A percentile compares a stretch with the other conserved stretches of the same genome.
These are phyloP conservation scores for Lachnellula suecica DNA, from an alignment of 2,329 filamentous ascomycete genomes.

Conservation along the genomic window DNA sequence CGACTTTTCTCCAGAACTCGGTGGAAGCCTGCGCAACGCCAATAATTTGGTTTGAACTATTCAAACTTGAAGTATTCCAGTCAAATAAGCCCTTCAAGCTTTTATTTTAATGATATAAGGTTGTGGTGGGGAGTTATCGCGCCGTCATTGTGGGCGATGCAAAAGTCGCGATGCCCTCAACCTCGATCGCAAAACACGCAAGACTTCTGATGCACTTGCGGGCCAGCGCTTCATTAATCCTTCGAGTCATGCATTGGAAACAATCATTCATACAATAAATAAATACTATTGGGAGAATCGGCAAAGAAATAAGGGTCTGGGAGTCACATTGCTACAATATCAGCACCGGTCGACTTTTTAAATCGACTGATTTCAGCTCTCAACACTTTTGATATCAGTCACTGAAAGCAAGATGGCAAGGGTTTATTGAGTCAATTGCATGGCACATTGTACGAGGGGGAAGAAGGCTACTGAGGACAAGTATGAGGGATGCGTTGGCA, in stretches of 20 bases:
- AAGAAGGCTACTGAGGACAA: slow-evolving; percentile 5
- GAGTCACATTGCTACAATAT: neutral
- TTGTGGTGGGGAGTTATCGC: slow-evolving; percentile 11
- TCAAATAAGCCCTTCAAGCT: neutral
- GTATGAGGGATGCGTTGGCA: slow-evolving; percentile 16
- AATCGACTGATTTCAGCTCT: slow-evolving; percentile 11
- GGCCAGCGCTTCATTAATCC: neutral
- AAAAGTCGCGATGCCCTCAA: slow-evolving; percentile 27
- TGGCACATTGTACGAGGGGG: slow-evolving; percentile 1
- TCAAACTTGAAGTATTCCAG: slow-evolving; percentile 3
- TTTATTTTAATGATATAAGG: slow-evolving; percentile 8
- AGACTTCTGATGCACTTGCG: slow-evolving; percentile 7
- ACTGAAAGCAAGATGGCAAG: slow-evolving; percentile 15
- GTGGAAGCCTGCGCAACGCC: slow-evolving; percentile 3
- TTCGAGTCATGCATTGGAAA: neutral
- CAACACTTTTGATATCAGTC: slow-evolving; percentile 11
- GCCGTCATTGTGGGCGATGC: slow-evolving; percentile 7
- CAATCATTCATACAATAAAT: neutral
- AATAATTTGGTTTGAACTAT: slow-evolving; percentile 4
- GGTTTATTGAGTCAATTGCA: slow-evolving; percentile 7
- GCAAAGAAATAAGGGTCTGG: neutral
- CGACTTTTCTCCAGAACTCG: slow-evolving; percentile 13
- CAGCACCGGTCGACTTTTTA: neutral
- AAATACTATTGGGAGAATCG: neutral
- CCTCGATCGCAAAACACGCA: slow-evolving; percentile 2